A percentile compares a stretch with the other conserved stretches of the same genome.
Conservation (phyloP, 1,139 yeast genomes). For the Pichia sorboxylosa region DNA sequence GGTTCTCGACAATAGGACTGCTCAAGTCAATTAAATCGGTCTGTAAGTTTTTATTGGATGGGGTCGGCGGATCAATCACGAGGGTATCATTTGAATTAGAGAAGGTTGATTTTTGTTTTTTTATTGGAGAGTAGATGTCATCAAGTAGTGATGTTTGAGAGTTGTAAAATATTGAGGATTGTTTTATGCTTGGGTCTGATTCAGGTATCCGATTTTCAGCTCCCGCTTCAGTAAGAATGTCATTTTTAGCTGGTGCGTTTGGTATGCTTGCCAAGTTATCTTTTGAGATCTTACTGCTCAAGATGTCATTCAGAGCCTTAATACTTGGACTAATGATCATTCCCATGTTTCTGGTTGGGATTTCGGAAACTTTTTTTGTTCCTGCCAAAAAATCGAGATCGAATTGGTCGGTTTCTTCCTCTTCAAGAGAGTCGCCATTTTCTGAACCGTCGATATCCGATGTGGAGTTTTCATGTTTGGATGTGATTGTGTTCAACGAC, state of each 20-base stretch:
- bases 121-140: slow-evolving; percentile 6
- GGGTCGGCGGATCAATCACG: not conserved
- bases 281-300: slow-evolving; percentile 25
- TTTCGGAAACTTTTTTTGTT: slow-evolving; percentile 21
- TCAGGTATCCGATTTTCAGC: slow-evolving; percentile 24
- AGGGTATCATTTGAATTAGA: slow-evolving; percentile 12
- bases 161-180: no score
- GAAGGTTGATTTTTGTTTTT: slow-evolving; percentile 7
- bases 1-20: slow-evolving; percentile 13
- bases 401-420: not conserved
- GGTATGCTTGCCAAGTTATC: not conserved
- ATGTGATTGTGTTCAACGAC: slow-evolving; percentile 26
- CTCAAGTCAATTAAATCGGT: slow-evolving; percentile 21
- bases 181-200: slow-evolving; percentile 1
- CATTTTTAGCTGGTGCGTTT: not conserved
- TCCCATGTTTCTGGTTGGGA: slow-evolving; percentile 22
- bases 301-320: slow-evolving; percentile 38
- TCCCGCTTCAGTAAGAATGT: slow-evolving; percentile 7
- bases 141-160: slow-evolving; percentile 6
- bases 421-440: not conserved
- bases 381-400: slow-evolving; percentile 28
- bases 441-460: not conserved
- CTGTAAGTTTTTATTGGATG: slow-evolving; percentile 6
- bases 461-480: not conserved
- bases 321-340: slow-evolving; percentile 45